phyloP scores from a whole-genome alignment of 306 rosid genomes.

The Cyamopsis tetragonoloba region DNA sequence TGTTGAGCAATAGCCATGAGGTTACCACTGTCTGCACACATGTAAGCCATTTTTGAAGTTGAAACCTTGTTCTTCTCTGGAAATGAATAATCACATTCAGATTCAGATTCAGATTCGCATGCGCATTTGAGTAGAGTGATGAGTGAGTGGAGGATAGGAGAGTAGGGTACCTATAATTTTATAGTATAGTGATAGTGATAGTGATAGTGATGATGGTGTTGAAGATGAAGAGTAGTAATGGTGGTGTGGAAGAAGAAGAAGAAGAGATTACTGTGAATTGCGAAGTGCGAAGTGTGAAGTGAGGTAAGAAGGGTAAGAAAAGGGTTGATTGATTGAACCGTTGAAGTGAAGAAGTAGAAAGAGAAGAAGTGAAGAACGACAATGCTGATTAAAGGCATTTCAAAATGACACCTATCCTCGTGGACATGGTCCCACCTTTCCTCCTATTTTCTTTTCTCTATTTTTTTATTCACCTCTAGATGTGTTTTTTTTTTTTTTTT shows the following conservation, averaged over 20 bases:
- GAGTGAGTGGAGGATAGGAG: no score
- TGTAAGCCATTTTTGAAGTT: slow-evolving; percentile 92
- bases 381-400: slow-evolving; percentile 4
- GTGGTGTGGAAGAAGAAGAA: neutral
- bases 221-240: neutral
- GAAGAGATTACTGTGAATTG: neutral
- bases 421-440: slow-evolving; percentile 11
- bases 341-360: neutral
- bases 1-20: slow-evolving; percentile 99
- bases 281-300: neutral
- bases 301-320: no score
- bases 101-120: no score
- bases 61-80: no score
- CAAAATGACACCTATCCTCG: neutral
- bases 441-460: neutral
- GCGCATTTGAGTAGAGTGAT: no score
- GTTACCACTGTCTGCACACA: slow-evolving; percentile 94
- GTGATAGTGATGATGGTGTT: no score
- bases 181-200: no score
- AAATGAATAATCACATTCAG: no score
- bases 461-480: neutral
- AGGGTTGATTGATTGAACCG: slow-evolving; percentile 2
- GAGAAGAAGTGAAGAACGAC: neutral
- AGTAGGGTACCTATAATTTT: no score
- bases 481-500: neutral